Conservation (phyloP, 805 yeast species). For the Lipomyces yamadae region DNA sequence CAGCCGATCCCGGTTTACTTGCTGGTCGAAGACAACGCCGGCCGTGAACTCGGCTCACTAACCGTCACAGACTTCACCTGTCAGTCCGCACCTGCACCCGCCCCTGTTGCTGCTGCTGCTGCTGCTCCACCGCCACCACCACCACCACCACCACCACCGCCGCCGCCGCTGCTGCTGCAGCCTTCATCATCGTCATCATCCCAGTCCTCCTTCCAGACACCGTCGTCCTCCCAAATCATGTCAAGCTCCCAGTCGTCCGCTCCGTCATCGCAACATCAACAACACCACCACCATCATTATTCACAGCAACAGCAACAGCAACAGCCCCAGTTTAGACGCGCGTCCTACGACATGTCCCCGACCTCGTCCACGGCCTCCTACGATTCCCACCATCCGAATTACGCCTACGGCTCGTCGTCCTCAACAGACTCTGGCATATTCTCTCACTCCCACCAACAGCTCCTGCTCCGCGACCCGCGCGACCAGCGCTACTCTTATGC, state of each 20-base stretch:
- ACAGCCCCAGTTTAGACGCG: constrained; percentile 13
- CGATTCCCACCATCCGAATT: neutral
- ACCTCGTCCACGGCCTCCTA: constrained; percentile 17
- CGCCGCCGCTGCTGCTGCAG: too few species aligned
- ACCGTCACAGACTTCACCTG: constrained; percentile 24
- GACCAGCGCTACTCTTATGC: constrained; percentile 1
- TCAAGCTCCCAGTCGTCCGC: constrained; percentile 10
- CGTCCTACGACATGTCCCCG: constrained; percentile 8
- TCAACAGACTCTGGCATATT: constrained; percentile 1
- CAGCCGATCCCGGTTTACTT: constrained; percentile 27
- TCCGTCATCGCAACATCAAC: constrained; percentile 4
- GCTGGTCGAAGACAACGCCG: constrained; percentile 30
- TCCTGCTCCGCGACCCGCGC: constrained; percentile 12
- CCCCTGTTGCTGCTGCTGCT: too few species aligned
- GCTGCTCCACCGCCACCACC: too few species aligned
- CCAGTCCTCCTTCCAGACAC: constrained; percentile 10
- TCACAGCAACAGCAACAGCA: constrained; percentile 22
- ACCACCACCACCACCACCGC: too few species aligned
- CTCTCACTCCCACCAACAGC: constrained; percentile 13
- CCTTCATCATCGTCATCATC: neutral
- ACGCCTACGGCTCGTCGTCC: neutral
- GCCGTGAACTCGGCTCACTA: constrained; percentile 29
- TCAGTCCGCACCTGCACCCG: constrained; percentile 1
- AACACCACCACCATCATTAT: constrained; percentile 18
- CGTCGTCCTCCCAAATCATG: constrained; percentile 6